Evolutionary conservation across 441 rosid species (phyloP).

Genomic region (Mallotus japonicus): DNA sequence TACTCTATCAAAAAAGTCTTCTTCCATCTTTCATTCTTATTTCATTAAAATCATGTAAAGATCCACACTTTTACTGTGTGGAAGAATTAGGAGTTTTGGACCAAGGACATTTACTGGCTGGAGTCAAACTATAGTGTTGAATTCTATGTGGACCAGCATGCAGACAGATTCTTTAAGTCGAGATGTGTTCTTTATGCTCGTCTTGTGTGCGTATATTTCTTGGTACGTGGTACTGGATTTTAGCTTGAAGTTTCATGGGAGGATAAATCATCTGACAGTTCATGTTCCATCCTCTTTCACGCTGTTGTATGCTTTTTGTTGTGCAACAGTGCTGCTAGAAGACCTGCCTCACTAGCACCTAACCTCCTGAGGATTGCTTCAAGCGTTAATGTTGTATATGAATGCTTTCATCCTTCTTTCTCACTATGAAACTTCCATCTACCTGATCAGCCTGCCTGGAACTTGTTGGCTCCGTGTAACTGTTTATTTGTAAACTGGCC

Average conservation of each 20-base stretch:
- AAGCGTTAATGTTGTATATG: background rate
- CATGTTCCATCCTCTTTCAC: slow-evolving; percentile 18
- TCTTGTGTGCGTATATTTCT: slow-evolving; percentile 30
- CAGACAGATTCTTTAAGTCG: slow-evolving; percentile 13
- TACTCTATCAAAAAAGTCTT: background rate
- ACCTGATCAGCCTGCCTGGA: slow-evolving; percentile 15
- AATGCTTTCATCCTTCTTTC: slow-evolving; percentile 1
- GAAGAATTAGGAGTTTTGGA: slow-evolving; percentile 13
- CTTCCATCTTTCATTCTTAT: slow-evolving; percentile 8
- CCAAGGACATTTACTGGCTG: slow-evolving; percentile 15
- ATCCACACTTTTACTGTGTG: slow-evolving; percentile 16
- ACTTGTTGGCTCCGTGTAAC: slow-evolving; percentile 6
- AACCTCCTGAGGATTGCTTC: slow-evolving; percentile 14
- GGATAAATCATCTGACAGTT: slow-evolving; percentile 23
- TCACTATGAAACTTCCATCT: slow-evolving; percentile 13
- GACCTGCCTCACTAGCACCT: slow-evolving; percentile 1
- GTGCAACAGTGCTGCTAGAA: slow-evolving; percentile 17
- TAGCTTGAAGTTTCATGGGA: slow-evolving; percentile 21
- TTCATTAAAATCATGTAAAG: slow-evolving; percentile 9
- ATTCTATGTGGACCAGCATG: slow-evolving; percentile 18
- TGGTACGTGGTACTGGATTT: slow-evolving; percentile 19
- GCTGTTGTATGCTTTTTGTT: slow-evolving; percentile 7
- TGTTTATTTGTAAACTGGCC: slow-evolving; percentile 8
- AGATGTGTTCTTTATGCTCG: slow-evolving; percentile 21
- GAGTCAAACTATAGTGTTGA: slow-evolving; percentile 23